These are phyloP conservation scores for Verticillium dahliae DNA, from an alignment of 2,329 filamentous ascomycete genomes.

Conservation along the genomic window DNA sequence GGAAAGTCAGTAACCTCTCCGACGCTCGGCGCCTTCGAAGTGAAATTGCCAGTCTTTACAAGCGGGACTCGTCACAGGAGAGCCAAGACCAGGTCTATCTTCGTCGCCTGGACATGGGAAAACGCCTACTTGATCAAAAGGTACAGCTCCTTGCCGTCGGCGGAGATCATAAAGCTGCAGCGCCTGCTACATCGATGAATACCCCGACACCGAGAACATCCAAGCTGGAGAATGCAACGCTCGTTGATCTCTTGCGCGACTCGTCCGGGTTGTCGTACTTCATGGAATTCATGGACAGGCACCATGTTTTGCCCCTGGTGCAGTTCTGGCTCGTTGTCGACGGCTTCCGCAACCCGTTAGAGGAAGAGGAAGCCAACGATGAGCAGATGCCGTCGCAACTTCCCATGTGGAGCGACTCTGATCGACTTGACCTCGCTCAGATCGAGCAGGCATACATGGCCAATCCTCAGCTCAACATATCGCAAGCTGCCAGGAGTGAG, in stretches of 20 bases:
- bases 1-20: constrained; percentile 83
- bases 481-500: constrained; percentile 58
- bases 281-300: constrained; percentile 99
- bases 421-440: constrained; percentile 80
- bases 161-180: constrained; percentile 39
- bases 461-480: constrained; percentile 73
- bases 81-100: constrained; percentile 81
- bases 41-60: constrained; percentile 86
- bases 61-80: constrained; percentile 72
- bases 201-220: constrained; percentile 38
- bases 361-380: constrained; percentile 71
- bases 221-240: constrained; percentile 64
- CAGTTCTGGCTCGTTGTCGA: constrained; percentile 99
- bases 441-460: constrained; percentile 87
- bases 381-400: constrained; percentile 54
- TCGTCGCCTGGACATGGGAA: constrained; percentile 84
- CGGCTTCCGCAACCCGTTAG: constrained; percentile 87
- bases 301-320: constrained; percentile 77
- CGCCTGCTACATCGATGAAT: constrained; percentile 16
- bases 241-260: constrained; percentile 83
- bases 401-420: constrained; percentile 72
- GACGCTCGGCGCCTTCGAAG: constrained; percentile 89
- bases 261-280: constrained; percentile 92
- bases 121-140: constrained; percentile 81
- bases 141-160: constrained; percentile 73